These are phyloP conservation scores for Candida ascalaphidarum DNA, from an alignment of 805 yeast genomes.

Conservation along the genomic window DNA sequence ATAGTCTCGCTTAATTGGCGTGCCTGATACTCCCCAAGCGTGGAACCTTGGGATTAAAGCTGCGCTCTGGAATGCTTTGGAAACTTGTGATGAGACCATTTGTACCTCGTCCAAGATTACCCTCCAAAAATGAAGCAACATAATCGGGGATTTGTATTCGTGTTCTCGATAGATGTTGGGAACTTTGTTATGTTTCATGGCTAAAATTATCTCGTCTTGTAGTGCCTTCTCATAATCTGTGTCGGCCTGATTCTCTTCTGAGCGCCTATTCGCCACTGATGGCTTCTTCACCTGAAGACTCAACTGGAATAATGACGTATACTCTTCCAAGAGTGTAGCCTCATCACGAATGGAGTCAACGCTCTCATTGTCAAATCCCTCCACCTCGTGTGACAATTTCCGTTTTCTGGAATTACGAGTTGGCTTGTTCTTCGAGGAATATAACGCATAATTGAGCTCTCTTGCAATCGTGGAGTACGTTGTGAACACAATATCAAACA, in stretches of 20 bases:
- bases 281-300: constrained; percentile 16
- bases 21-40: constrained; percentile 97
- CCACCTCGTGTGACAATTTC: constrained; percentile 6
- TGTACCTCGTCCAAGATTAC: constrained; percentile 92
- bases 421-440: constrained; percentile 48
- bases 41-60: constrained; percentile 74
- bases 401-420: constrained; percentile 31
- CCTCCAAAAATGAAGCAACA: constrained; percentile 80
- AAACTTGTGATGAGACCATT: constrained; percentile 68
- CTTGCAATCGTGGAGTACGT: constrained; percentile 63
- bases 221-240: constrained; percentile 25
- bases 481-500: constrained; percentile 72
- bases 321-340: constrained; percentile 8
- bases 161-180: constrained; percentile 13
- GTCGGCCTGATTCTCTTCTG: constrained; percentile 10
- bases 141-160: constrained; percentile 68
- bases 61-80: constrained; percentile 76
- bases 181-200: constrained; percentile 17
- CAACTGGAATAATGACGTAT: constrained; percentile 18
- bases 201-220: constrained; percentile 22
- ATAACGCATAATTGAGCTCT: constrained; percentile 75
- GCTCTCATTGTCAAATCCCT: constrained; percentile 4
- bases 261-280: constrained; percentile 14
- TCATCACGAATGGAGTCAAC: constrained; percentile 1
- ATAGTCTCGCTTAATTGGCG: constrained; percentile 70